Evolutionary conservation across 495 filamentous ascomycete species (phyloP).

Genomic region (Chaetomium cochliodes): DNA sequence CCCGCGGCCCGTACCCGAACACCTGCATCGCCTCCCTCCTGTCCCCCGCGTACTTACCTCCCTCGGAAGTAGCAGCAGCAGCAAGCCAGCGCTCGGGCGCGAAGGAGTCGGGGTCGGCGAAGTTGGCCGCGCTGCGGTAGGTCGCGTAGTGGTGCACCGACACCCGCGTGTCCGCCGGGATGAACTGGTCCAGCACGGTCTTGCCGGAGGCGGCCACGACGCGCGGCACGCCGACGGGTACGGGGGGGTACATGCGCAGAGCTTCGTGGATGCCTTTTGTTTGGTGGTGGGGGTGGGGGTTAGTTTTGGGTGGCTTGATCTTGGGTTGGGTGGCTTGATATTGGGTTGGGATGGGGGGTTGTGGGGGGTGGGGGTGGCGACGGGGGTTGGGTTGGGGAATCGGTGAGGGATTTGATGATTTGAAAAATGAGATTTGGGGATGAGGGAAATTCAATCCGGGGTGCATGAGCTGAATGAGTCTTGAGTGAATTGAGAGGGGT

Average conservation of each 20-base stretch:
- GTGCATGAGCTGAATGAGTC: no score
- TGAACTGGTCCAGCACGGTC: background rate
- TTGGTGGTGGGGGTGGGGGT: background rate
- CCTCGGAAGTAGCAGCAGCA: background rate
- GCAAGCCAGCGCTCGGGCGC: constrained; percentile 1
- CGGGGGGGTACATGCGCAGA: background rate
- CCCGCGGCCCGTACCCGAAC: background rate
- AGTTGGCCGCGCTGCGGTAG: background rate
- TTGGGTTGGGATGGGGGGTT: background rate
- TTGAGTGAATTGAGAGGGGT: no score
- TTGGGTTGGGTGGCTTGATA: no score
- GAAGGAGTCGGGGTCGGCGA: background rate
- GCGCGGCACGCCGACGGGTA: background rate
- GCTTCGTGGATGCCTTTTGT: background rate
- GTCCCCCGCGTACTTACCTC: background rate
- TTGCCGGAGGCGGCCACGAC: background rate
- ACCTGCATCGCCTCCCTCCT: constrained; percentile 1
- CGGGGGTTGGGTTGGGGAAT: background rate
- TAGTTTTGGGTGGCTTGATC: background rate
- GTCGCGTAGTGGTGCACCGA: constrained; percentile 7
- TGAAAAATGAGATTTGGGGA: no score
- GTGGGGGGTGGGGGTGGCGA: background rate
- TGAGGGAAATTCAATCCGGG: no score
- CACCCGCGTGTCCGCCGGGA: background rate
- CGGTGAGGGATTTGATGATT: no score